Conservation (phyloP, 2,329 filamentous ascomycete species). For the Apiospora arundinis region DNA sequence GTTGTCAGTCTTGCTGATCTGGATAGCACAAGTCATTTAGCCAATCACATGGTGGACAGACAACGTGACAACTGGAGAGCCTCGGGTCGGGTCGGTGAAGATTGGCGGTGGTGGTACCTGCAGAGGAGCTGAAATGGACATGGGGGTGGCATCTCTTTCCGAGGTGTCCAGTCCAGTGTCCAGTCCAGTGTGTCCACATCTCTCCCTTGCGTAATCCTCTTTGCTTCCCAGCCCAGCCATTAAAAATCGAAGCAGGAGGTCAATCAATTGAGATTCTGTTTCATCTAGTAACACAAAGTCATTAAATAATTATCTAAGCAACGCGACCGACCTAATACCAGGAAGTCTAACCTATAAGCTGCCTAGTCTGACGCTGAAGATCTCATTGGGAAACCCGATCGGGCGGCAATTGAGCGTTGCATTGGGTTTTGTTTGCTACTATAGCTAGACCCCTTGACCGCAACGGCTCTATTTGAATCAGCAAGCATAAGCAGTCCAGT, state of each 20-base stretch:
- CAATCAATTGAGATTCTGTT: neutral
- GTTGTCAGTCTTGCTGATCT: neutral
- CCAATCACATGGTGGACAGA: slow-evolving; percentile 9
- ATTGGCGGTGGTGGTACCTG: neutral
- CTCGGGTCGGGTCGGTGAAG: neutral
- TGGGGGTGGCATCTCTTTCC: neutral
- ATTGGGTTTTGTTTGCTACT: neutral
- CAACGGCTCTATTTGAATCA: too few relatives aligned
- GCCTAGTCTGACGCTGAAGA: too few relatives aligned
- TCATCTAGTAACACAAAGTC: too few relatives aligned
- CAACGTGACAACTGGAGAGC: neutral
- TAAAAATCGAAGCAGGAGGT: neutral
- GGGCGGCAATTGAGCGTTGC: neutral
- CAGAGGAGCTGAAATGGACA: neutral
- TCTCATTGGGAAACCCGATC: neutral
- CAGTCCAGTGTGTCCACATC: too few relatives aligned
- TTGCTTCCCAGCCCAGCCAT: neutral
- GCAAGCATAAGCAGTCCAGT: neutral
- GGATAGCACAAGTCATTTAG: too few relatives aligned
- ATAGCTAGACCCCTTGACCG: neutral
- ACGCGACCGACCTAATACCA: too few relatives aligned
- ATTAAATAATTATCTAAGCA: too few relatives aligned
- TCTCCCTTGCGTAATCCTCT: neutral
- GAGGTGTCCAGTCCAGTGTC: neutral
- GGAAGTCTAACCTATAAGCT: neutral